Evolutionary conservation across 441 rosid species (phyloP).

Genomic region (Croton setiger): DNA sequence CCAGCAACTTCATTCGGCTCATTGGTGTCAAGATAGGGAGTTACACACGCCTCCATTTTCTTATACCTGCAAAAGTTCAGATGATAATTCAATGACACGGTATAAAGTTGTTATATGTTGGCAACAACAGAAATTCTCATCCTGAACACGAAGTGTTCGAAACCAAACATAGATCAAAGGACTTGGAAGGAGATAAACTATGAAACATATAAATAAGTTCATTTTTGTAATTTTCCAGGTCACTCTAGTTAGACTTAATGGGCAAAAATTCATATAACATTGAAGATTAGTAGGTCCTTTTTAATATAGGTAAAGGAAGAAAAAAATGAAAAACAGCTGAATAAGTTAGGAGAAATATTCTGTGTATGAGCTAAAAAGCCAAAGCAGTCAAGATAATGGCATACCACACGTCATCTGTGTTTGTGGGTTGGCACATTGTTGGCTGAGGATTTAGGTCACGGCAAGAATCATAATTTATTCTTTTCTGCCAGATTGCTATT

Average conservation of each 20-base stretch:
- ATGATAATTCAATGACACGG: slow-evolving; percentile 5
- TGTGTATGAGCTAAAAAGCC: background rate
- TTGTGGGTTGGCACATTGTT: slow-evolving; percentile 62
- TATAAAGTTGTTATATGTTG: background rate
- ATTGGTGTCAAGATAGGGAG: slow-evolving; percentile 64
- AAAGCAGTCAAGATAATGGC: background rate
- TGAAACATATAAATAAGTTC: background rate
- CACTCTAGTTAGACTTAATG: background rate
- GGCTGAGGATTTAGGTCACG: slow-evolving; percentile 34
- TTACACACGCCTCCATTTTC: slow-evolving; percentile 59
- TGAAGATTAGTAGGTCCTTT: background rate
- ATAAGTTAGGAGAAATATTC: background rate
- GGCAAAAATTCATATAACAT: background rate
- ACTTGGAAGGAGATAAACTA: background rate
- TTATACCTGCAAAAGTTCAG: slow-evolving; percentile 48
- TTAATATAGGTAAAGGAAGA: background rate
- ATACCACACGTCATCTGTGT: slow-evolving; percentile 82
- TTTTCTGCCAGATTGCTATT: slow-evolving; percentile 74
- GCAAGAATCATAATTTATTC: slow-evolving; percentile 50
- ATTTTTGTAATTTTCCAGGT: background rate
- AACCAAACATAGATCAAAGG: background rate
- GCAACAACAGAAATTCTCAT: background rate
- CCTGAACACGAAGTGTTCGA: background rate
- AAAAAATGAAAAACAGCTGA: background rate
- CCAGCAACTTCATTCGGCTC: slow-evolving; percentile 27